Percentiles rank a stretch among this genome's conserved stretches.
phyloP scores from a whole-genome alignment of 1,284 basidiomycete genomes.

The Cryptococcus jaspeensis region DNA sequence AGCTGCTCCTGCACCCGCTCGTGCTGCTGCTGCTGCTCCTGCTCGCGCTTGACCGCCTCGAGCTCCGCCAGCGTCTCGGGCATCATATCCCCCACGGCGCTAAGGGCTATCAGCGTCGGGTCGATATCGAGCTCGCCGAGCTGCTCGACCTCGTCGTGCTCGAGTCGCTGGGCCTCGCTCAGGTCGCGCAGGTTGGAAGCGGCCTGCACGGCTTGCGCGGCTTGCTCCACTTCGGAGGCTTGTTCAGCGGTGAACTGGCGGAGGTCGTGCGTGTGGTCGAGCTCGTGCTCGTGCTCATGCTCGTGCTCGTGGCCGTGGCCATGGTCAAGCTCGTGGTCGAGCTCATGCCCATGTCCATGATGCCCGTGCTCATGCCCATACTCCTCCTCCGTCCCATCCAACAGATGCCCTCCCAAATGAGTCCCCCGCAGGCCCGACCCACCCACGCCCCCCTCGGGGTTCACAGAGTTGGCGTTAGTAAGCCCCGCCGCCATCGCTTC shows the following conservation, averaged over 20 bases:
- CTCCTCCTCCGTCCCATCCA: background rate
- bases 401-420: background rate
- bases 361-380: background rate
- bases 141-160: background rate
- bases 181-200: background rate
- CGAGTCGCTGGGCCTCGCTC: background rate
- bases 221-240: background rate
- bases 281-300: background rate
- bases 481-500: conserved; percentile 39
- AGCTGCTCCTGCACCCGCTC: background rate
- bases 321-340: too few relatives aligned
- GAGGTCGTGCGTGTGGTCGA: background rate
- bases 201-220: conserved; percentile 1
- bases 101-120: conserved; percentile 24
- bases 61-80: conserved; percentile 17
- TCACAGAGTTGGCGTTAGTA: conserved; percentile 13
- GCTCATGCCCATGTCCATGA: background rate
- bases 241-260: background rate
- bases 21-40: background rate
- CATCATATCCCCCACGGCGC: conserved; percentile 8
- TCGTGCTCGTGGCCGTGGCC: too few relatives aligned
- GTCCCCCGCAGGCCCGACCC: background rate
- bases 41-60: conserved; percentile 6
- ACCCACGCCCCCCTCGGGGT: background rate
- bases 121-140: conserved; percentile 22